Evolutionary conservation across 257 asterid species (phyloP).

Genomic region (Nyctanthes arbortristis): DNA sequence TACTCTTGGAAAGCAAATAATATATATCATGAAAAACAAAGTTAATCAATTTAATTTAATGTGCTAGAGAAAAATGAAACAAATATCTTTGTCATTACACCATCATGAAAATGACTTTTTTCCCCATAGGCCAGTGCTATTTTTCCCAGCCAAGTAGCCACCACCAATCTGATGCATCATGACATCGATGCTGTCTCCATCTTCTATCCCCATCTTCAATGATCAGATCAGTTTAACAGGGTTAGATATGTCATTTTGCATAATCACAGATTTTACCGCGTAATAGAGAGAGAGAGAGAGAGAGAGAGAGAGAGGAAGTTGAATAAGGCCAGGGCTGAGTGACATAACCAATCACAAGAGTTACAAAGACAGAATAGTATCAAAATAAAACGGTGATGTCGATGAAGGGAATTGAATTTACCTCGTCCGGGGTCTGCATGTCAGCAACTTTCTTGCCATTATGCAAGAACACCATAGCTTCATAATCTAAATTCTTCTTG

Average conservation of each 20-base stretch:
- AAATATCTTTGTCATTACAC: no score
- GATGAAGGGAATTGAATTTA: not conserved
- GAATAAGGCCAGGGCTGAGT: no score
- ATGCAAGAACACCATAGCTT: not conserved
- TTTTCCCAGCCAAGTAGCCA: conserved; percentile 6
- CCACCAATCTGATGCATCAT: conserved; percentile 19
- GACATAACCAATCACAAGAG: no score
- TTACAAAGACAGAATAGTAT: not conserved
- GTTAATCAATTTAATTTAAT: no score
- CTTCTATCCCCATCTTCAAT: conserved; percentile 20
- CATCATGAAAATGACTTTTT: not conserved
- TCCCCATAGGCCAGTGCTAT: not conserved
- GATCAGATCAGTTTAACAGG: not conserved
- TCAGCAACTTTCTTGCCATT: not conserved
- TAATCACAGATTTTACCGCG: not conserved
- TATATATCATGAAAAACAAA: no score
- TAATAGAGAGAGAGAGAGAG: no score
- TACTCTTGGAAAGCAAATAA: no score
- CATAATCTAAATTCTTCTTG: not conserved
- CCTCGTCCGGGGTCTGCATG: conserved; percentile 12
- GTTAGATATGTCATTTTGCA: not conserved
- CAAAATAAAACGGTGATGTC: not conserved
- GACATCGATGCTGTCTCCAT: conserved; percentile 21
- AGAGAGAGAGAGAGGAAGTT: no score
- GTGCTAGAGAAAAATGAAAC: no score